A percentile compares a stretch with the other conserved stretches of the same genome.
These are phyloP conservation scores for Lentinula detonsa DNA, from an alignment of 768 basidiomycete species.

Conservation along the genomic window DNA sequence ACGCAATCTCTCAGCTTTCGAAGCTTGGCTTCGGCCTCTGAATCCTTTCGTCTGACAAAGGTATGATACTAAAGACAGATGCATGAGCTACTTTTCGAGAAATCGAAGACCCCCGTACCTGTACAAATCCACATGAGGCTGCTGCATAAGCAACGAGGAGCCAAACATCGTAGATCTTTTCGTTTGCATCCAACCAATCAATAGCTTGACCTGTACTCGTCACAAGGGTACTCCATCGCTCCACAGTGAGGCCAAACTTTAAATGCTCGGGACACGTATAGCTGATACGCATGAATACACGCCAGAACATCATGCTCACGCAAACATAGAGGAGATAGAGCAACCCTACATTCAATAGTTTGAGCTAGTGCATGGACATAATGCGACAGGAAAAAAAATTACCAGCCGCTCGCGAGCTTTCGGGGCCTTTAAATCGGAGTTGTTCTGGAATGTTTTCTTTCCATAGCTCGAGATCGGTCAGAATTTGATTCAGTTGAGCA, in stretches of 20 bases:
- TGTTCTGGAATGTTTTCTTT: slow-evolving; percentile 69
- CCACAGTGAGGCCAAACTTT: slow-evolving; percentile 77
- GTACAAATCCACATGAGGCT: slow-evolving; percentile 85
- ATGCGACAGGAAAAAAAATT: slow-evolving; percentile 18
- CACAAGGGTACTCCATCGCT: slow-evolving; percentile 74
- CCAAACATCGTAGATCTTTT: slow-evolving; percentile 81
- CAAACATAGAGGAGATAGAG: slow-evolving; percentile 86
- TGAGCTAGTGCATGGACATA: neutral
- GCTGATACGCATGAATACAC: slow-evolving; percentile 97
- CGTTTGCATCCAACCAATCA: slow-evolving; percentile 84
- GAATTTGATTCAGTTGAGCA: slow-evolving; percentile 59
- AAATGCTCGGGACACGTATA: slow-evolving; percentile 88
- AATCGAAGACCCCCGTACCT: slow-evolving; percentile 44
- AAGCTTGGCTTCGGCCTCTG: slow-evolving; percentile 66
- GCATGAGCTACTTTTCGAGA: neutral
- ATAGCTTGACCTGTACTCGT: slow-evolving; percentile 73
- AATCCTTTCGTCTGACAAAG: slow-evolving; percentile 79
- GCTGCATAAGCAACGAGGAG: slow-evolving; percentile 82
- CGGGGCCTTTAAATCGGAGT: slow-evolving; percentile 70
- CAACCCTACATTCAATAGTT: slow-evolving; percentile 45
- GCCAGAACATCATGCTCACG: slow-evolving; percentile 95
- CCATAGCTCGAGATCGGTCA: slow-evolving; percentile 72
- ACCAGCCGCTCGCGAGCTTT: slow-evolving; percentile 65
- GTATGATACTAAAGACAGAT: slow-evolving; percentile 72
- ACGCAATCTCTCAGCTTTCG: slow-evolving; percentile 81